Evolutionary conservation across 2,329 filamentous ascomycete genomes (phyloP), one percentile per base, ranked within the genome.

Genomic region (Chaetomiaceae sp.): DNA sequence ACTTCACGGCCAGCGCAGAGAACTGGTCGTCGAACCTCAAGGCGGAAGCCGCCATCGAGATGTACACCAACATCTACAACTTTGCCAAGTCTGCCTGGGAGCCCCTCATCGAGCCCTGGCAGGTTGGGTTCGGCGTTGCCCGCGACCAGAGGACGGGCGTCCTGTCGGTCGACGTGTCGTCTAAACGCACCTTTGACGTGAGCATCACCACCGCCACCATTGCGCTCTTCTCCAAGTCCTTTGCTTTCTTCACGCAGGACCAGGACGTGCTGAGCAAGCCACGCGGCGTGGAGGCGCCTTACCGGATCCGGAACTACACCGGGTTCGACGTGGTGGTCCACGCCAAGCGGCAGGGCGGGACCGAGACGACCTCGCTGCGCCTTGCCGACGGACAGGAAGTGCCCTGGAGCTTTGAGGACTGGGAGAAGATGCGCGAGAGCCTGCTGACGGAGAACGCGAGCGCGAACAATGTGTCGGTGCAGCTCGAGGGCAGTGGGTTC

Each of bases 41-140:
- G 64, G 92, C 89, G 0, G 90, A 96, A 66, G 88, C 90, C 0
- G 87, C 83, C n/a, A 85, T 99, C 44, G 90, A 96, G 58, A 90
- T 92, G 59, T 96, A 96, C 69, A 82, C 95, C 63, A 99, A 97
- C 64, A 87, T 99, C 23, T 99, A 96, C 77, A 99, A 99, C 71
- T 99, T 99, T 72, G 94, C 94, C 14, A 99, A 99, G 69, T 99
- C 94, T 0, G 90, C 91, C 3, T 99, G 94, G 94, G 94, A 99
- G 69, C 94, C 94, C 3, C 73, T 99, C 31, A 83, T 99, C 23
- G 94, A 99, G 68, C 95, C 95, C 7, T 99, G 94, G 94, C 85
- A 92, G 61, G 78, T 97, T n/a, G 91, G 91, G 2, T 84, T 99
- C 61, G 89, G 95, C 58, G 83, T 97, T 68, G 84, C 88, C 1